Evolutionary conservation across 2,329 filamentous ascomycete genomes (phyloP).

Genomic region (Magnaporthiopsis incrustans): DNA sequence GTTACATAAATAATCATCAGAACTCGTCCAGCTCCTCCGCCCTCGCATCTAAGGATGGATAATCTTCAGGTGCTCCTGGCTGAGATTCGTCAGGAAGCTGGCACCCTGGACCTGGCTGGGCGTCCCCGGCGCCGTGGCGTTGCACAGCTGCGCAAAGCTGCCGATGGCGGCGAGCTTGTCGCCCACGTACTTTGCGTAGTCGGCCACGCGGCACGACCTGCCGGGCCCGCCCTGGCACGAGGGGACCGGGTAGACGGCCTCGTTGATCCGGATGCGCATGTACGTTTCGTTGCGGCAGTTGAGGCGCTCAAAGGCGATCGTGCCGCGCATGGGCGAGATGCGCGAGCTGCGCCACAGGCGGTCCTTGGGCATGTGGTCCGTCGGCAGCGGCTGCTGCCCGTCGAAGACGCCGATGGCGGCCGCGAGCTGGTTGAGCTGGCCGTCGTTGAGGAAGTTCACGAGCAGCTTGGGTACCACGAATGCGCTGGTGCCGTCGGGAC

Average conservation of each 20-base stretch:
- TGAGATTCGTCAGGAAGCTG: constrained; percentile 40
- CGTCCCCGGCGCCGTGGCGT: constrained; percentile 31
- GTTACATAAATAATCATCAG: not conserved
- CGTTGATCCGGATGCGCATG: constrained; percentile 52
- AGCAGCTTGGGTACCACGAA: constrained; percentile 49
- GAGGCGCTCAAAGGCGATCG: constrained; percentile 55
- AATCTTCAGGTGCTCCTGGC: constrained; percentile 26
- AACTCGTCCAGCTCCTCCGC: not conserved
- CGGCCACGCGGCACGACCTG: constrained; percentile 37
- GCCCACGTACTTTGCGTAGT: constrained; percentile 36
- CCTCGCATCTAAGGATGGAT: not conserved
- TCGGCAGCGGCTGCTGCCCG: constrained; percentile 39
- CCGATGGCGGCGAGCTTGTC: constrained; percentile 39
- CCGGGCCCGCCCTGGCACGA: constrained; percentile 49
- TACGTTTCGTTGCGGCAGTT: constrained; percentile 42
- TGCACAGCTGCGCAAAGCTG: constrained; percentile 40
- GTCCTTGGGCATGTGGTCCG: constrained; percentile 34
- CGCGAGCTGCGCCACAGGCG: constrained; percentile 47
- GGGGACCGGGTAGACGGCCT: constrained; percentile 52
- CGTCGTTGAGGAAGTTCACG: constrained; percentile 57
- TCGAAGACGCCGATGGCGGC: constrained; percentile 55
- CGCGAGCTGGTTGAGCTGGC: constrained; percentile 55
- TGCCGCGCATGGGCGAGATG: constrained; percentile 56
- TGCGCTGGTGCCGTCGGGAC: constrained; percentile 30
- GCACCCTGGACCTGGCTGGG: constrained; percentile 35